Conservation (phyloP, 106 monocot genomes). For the Apostasia shenzhenica region DNA sequence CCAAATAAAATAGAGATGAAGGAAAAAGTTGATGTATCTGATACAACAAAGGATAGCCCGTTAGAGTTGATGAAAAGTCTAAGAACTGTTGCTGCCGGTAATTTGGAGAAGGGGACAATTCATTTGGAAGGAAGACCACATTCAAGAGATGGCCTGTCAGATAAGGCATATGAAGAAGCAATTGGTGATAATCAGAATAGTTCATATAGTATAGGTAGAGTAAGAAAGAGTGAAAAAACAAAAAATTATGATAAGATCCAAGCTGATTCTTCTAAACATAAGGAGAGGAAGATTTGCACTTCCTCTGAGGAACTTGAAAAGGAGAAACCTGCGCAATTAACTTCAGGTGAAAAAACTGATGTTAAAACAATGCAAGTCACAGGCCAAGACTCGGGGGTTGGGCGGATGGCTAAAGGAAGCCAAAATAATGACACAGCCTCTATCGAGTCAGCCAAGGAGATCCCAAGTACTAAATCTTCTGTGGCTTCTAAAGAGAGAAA, state of each 20-base stretch:
- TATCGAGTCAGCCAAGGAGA: conserved; percentile 20
- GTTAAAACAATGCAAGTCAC: conserved; percentile 27
- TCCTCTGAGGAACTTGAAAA: conserved; percentile 17
- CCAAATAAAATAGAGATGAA: conserved; percentile 9
- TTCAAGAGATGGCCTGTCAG: conserved; percentile 17
- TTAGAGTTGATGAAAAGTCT: conserved; percentile 6
- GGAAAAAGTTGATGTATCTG: conserved; percentile 12
- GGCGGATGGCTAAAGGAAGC: conserved; percentile 24
- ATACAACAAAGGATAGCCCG: conserved; percentile 13
- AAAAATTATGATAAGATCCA: conserved; percentile 20
- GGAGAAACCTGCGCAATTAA: conserved; percentile 14
- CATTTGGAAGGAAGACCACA: conserved; percentile 18
- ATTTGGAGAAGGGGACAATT: conserved; percentile 16
- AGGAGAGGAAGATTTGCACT: conserved; percentile 20
- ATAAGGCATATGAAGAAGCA: conserved; percentile 15
- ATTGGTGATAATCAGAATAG: conserved; percentile 10
- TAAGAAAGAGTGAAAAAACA: conserved; percentile 14
- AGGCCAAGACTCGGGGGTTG: conserved; percentile 25
- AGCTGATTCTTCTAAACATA: conserved; percentile 15
- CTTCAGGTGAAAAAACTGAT: conserved; percentile 17
- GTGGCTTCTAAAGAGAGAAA: conserved; percentile 32
- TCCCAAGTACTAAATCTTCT: conserved; percentile 14
- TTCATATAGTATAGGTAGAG: conserved; percentile 10
- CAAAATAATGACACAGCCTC: conserved; percentile 11
- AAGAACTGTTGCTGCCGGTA: conserved; percentile 12